Base-by-base conservation (phyloP, 1,139 yeast species). In the Taphrina communis region DNA sequence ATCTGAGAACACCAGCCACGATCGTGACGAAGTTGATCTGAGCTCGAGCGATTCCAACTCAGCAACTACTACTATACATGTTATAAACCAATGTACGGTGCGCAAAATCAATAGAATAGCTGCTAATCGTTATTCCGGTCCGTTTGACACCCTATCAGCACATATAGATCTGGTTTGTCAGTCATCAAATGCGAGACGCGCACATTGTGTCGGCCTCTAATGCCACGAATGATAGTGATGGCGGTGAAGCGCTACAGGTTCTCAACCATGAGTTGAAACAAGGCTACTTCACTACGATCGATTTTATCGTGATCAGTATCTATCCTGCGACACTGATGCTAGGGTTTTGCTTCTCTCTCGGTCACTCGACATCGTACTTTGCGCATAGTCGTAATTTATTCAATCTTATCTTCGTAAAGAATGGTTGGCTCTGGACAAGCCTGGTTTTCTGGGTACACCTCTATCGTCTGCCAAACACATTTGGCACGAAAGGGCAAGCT, bases 361-460 rank as follows among this genome's bases (percentile, higher is more conserved):
- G 63, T 17, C 63, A 65, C 17, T 57, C 68, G 31, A 57, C 56
- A 6, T 65, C 68, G 17, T 80, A 80, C 71, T 89, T 87, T 77
- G 85, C 88, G 69, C 79, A 84, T 71, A 88, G 88, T 76, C 78
- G 82, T 56, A 89, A 89, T 76, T 59, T 92, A 21, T 77, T 93
- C 72, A 94, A 94, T 77, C 83, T 83, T 44, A 66, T 83, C 4
- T 89, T 94, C 76, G 97, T 93, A 56, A 94, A 94, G 75, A 82
- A 82, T 53, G 98, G 97, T 1, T 94, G 99, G 99, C 83, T 86
- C 17, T 94, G 98, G 98, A 92, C 97, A 0, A 83, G 92, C 0
- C 5, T 83, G 2, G 81, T 82, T 6, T 83, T 78, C 55, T 71
- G 75, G 71, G 42, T 53, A n/a, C 75, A 73, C 61, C 56, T 60